These are phyloP conservation scores for Epichloe brachyelytri DNA, from an alignment of 2,329 filamentous ascomycete genomes.

Conservation along the genomic window DNA sequence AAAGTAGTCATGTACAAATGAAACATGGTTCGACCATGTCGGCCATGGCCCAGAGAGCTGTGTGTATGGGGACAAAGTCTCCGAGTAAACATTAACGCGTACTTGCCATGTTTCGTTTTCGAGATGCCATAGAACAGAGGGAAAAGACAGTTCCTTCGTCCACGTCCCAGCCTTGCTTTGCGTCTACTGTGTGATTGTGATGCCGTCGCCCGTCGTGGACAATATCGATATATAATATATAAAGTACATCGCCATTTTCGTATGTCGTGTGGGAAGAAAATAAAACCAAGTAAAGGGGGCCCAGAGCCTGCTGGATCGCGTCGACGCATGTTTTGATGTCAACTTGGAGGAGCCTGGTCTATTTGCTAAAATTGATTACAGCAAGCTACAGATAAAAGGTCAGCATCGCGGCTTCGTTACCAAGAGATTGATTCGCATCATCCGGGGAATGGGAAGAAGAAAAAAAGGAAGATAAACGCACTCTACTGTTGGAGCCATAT, in stretches of 20 bases:
- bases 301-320: slow-evolving; percentile 2
- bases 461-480: slow-evolving; percentile 25
- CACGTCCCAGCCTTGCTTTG: neutral
- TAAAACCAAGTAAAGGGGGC: neutral
- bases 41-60: neutral
- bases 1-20: neutral
- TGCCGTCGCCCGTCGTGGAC: neutral
- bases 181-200: neutral
- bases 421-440: neutral
- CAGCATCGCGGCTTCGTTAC: neutral
- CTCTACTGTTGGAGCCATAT: slow-evolving; percentile 49
- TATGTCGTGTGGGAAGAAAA: neutral
- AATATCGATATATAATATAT: neutral
- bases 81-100: neutral
- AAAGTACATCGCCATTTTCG: neutral
- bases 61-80: neutral
- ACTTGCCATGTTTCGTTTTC: neutral
- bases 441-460: neutral
- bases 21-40: neutral
- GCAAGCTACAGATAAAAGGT: slow-evolving; percentile 23
- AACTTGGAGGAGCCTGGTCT: slow-evolving; percentile 2
- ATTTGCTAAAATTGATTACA: slow-evolving; percentile 37
- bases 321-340: neutral
- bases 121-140: neutral
- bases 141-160: neutral